A percentile compares a stretch with the other conserved stretches of the same genome.
These are phyloP conservation scores for Amaranthus tricolor DNA, from an alignment of 179 eudicot species.

Conservation along the genomic window DNA sequence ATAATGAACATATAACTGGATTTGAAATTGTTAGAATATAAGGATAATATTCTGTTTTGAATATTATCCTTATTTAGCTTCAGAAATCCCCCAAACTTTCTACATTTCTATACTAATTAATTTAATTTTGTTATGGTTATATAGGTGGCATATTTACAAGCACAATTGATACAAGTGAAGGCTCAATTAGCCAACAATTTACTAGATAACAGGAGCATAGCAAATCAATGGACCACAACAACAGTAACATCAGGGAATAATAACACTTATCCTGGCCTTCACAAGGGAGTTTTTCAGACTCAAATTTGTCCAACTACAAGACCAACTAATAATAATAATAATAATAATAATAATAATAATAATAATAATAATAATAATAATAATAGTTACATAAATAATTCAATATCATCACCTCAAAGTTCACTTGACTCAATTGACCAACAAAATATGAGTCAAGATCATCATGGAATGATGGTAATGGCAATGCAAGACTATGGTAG, in stretches of 20 bases:
- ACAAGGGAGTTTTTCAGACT: conserved; percentile 14
- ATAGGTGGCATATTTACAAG: conserved; percentile 86
- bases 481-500: conserved; percentile 34
- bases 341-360: conserved; percentile 5
- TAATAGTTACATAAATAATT: conserved; percentile 15
- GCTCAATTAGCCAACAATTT: conserved; percentile 55
- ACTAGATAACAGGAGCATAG: conserved; percentile 28
- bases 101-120: neutral
- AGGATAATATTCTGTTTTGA: too few species aligned
- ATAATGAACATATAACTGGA: too few species aligned
- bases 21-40: too few species aligned
- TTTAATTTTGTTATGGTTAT: neutral
- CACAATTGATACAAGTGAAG: conserved; percentile 78
- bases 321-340: conserved; percentile 1
- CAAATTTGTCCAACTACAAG: conserved; percentile 14
- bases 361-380: conserved; percentile 13
- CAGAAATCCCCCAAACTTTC: too few species aligned
- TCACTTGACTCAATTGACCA: conserved; percentile 59
- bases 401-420: conserved; percentile 61
- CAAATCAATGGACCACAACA: conserved; percentile 30
- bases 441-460: conserved; percentile 18
- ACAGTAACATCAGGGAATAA: conserved; percentile 22
- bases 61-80: too few species aligned
- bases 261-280: conserved; percentile 13
- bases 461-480: conserved; percentile 23